Evolutionary conservation across 2,329 filamentous ascomycete species (phyloP), one percentile per base, ranked within the genome.

Genomic region (Neonectria coccinea): DNA sequence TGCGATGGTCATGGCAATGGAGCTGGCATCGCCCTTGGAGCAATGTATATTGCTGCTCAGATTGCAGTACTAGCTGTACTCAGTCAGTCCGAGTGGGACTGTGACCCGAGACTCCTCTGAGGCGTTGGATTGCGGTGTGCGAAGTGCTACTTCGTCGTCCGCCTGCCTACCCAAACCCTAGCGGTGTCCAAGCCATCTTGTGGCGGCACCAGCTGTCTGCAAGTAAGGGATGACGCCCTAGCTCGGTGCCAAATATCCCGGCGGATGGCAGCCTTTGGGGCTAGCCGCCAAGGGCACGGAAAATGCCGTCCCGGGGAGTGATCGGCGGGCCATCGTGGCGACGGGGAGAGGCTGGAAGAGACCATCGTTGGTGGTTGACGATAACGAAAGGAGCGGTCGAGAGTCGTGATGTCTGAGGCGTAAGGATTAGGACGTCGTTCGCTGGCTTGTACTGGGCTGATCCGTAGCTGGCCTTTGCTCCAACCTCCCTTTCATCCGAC

Each of bases 291-390:
- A 66, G 25, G 33, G 29, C 41, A 50, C 63, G 62, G 59, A 63
- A 60, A 67, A 71, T 64, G 55, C 64, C 65, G 56, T 45, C 58
- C 39, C 57, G 53, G 53, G 63, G 67, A 56, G 51, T 51, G 68
- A 70, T 71, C 70, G 61, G 65, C 68, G 51, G 52, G 68, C 41
- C 29, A 66, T 54, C 45, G 64, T 67, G 39, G 25, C 36, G 27
- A 63, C 50, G 51, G 51, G 57, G 57, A 60, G 45, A 60, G 45
- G 41, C 52, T 45, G 31, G 22, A 51, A 22, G 56, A 39, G 45
- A 60, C 29, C 50, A 33, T 54, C 33, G 39, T 20, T 4, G 44
- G 36, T 8, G 56, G 18, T 29, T 51, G 39, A 52, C 39, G 48
- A 47, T 39, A 14, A 45, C 20, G 20, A 22, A 51, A 51, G 31